Evolutionary conservation across 2,329 filamentous ascomycete species (phyloP).

Genomic region (Paraphaeosphaeria minitans): DNA sequence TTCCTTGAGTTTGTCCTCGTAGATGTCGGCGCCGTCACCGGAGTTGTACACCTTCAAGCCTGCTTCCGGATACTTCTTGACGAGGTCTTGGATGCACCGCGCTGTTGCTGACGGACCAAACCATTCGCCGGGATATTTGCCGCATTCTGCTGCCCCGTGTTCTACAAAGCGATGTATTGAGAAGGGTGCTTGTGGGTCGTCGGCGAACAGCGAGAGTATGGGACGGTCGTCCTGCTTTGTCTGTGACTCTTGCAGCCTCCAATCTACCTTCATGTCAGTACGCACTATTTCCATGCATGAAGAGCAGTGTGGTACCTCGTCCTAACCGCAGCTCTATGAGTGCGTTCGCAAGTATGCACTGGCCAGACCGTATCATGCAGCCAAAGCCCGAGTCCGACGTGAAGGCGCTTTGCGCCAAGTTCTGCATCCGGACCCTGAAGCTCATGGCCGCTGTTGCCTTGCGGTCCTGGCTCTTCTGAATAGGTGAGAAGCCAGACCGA

Average conservation of each 20-base stretch:
- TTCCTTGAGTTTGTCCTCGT: slow-evolving; percentile 84
- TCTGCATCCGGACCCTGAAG: slow-evolving; percentile 82
- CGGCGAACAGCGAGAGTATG: slow-evolving; percentile 82
- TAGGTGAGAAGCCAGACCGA: slow-evolving; percentile 81
- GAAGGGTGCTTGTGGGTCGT: slow-evolving; percentile 83
- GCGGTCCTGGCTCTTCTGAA: slow-evolving; percentile 77
- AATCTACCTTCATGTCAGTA: slow-evolving; percentile 58
- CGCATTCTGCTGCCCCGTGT: slow-evolving; percentile 83
- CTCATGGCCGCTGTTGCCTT: slow-evolving; percentile 75
- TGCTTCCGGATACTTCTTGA: slow-evolving; percentile 65
- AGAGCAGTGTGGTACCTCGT: slow-evolving; percentile 63
- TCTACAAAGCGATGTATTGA: slow-evolving; percentile 94
- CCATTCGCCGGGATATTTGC: slow-evolving; percentile 96
- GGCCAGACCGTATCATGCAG: slow-evolving; percentile 97
- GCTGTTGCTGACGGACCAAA: slow-evolving; percentile 98
- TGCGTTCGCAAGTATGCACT: slow-evolving; percentile 89
- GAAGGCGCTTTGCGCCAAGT: slow-evolving; percentile 81
- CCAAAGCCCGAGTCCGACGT: slow-evolving; percentile 96
- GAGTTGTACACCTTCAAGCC: slow-evolving; percentile 84
- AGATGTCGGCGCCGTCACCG: slow-evolving; percentile 88
- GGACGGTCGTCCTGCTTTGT: slow-evolving; percentile 64
- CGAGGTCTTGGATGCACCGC: slow-evolving; percentile 85
- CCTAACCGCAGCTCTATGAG: slow-evolving; percentile 75
- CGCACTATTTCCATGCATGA: no score
- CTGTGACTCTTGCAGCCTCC: slow-evolving; percentile 68